phyloP scores from a whole-genome alignment of 345 rosid genomes.

The Tarenaya hassleriana region DNA sequence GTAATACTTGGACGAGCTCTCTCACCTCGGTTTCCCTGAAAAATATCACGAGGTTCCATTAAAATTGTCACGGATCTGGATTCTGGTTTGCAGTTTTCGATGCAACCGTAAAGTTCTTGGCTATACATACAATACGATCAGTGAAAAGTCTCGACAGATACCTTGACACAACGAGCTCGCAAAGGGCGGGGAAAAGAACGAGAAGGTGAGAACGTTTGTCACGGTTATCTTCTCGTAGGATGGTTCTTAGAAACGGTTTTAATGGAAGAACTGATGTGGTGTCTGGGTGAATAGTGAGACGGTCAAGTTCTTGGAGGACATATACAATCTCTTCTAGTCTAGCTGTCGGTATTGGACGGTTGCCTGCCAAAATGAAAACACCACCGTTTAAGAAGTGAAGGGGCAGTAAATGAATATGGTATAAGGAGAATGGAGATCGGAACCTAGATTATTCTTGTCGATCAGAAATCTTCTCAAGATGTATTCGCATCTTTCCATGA shows the following conservation, averaged over 20 bases:
- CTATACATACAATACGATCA: background rate
- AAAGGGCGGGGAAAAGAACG: constrained; percentile 76
- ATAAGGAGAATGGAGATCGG: constrained; percentile 14
- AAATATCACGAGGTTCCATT: constrained; percentile 11
- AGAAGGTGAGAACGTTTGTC: constrained; percentile 58
- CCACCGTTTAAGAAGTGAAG: background rate
- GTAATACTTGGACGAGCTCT: constrained; percentile 63
- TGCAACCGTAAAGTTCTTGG: background rate
- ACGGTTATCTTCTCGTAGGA: constrained; percentile 34
- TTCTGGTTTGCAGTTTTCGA: constrained; percentile 9
- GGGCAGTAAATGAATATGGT: constrained; percentile 3
- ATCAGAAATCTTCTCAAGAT: constrained; percentile 61
- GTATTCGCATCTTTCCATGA: constrained; percentile 66
- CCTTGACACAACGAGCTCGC: constrained; percentile 85
- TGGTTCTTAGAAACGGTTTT: constrained; percentile 43
- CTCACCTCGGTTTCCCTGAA: constrained; percentile 79
- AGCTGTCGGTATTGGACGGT: constrained; percentile 54
- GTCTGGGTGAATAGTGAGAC: constrained; percentile 55
- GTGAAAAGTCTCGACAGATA: constrained; percentile 21
- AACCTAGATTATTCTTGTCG: constrained; percentile 73
- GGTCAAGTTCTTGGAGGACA: constrained; percentile 61
- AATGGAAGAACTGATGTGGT: constrained; percentile 64
- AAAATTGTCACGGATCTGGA: constrained; percentile 1
- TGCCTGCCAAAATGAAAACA: constrained; percentile 44
- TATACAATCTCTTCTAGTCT: constrained; percentile 76